Conservation (phyloP, 1,139 yeast genomes). For the Candida dubliniensis region DNA sequence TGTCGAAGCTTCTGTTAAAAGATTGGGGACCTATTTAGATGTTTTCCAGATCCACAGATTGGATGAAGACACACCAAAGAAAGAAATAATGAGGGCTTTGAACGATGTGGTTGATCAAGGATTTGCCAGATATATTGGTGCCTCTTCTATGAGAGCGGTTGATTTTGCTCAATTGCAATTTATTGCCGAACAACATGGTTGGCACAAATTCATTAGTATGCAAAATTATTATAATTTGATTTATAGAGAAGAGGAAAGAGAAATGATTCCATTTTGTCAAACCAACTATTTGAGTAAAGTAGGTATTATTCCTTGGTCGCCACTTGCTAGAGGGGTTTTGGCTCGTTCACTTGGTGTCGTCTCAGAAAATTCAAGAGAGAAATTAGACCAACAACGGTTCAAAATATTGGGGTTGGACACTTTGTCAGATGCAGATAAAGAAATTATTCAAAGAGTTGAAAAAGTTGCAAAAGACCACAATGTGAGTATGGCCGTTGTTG, state of each 20-base stretch:
- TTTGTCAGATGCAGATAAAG: constrained; percentile 24
- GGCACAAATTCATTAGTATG: constrained; percentile 60
- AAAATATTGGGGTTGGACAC: constrained; percentile 11
- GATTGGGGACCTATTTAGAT: constrained; percentile 55
- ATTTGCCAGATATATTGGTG: constrained; percentile 42
- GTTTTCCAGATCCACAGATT: constrained; percentile 29
- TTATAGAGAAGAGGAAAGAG: constrained; percentile 61
- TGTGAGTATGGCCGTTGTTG: constrained; percentile 54
- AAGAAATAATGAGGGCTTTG: constrained; percentile 55
- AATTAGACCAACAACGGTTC: constrained; percentile 10
- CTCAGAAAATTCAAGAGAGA: constrained; percentile 10
- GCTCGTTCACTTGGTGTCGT: constrained; percentile 34
- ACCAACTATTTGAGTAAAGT: constrained; percentile 32
- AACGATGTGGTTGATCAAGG: constrained; percentile 53
- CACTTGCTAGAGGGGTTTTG: constrained; percentile 48
- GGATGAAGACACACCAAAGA: constrained; percentile 43
- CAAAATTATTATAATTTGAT: constrained; percentile 57
- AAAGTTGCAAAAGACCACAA: constrained; percentile 45
- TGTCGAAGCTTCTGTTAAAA: constrained; percentile 43
- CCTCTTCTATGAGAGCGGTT: constrained; percentile 1
- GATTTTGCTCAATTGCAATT: constrained; percentile 20
- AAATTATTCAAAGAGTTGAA: constrained; percentile 53
- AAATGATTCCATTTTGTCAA: constrained; percentile 54
- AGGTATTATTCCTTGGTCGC: constrained; percentile 54
- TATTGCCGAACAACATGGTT: constrained; percentile 50